Evolutionary conservation across 1,284 basidiomycete species (phyloP).

Genomic region (Somion occarium): DNA sequence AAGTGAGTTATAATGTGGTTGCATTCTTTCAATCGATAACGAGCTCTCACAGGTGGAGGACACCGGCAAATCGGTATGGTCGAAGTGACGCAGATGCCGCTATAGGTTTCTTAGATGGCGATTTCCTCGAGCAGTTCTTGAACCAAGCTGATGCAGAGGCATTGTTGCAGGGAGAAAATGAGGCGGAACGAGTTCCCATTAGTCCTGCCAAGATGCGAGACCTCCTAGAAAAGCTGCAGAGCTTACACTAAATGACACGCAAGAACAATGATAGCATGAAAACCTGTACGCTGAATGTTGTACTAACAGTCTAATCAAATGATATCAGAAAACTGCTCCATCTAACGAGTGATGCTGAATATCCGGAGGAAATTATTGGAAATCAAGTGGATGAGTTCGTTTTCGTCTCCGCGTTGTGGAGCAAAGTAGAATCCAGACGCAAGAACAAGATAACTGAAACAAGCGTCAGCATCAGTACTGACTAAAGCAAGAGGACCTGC

Average conservation of each 20-base stretch:
- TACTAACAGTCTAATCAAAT: constrained; percentile 1
- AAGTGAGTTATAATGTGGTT: constrained; percentile 39
- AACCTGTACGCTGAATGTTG: neutral
- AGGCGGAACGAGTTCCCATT: constrained; percentile 48
- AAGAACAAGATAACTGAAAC: constrained; percentile 70
- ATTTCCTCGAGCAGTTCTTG: constrained; percentile 76
- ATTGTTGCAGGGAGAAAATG: constrained; percentile 49
- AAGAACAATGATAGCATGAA: neutral
- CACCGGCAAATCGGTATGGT: constrained; percentile 53
- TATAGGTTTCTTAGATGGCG: constrained; percentile 86
- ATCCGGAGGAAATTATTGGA: neutral
- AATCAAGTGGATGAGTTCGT: neutral
- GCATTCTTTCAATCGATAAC: neutral
- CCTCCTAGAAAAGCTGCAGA: constrained; percentile 56
- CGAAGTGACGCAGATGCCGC: constrained; percentile 53
- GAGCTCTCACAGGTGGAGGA: constrained; percentile 51
- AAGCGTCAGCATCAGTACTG: constrained; percentile 3
- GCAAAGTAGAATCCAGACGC: constrained; percentile 79
- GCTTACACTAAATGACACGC: constrained; percentile 44
- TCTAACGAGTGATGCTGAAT: neutral
- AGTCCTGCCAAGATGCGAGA: constrained; percentile 40
- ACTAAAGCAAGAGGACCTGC: constrained; percentile 13
- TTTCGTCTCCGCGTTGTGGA: constrained; percentile 27
- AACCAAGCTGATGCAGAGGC: constrained; percentile 31
- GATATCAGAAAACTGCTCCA: neutral